Base-by-base conservation (phyloP, 345 rosid genomes). In the Citrus inodora region DNA sequence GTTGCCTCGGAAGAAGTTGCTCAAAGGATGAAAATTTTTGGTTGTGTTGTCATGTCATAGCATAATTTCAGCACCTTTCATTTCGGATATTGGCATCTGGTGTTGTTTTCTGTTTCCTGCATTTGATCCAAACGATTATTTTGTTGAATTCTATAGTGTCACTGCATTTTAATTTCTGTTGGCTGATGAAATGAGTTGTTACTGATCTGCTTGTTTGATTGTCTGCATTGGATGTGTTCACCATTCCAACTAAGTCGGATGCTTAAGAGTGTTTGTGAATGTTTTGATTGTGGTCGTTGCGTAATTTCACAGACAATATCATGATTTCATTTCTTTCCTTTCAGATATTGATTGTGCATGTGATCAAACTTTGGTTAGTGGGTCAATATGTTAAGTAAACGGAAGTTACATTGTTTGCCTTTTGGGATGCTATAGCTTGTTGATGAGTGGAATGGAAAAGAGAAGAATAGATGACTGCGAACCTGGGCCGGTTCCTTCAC, bases 381-480 rank as follows among this genome's bases (percentile, higher is more conserved):
- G 75, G 53, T 81, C 76, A 74, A 67, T 56, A 79, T 92, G 85
- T 70, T 75, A 75, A 55, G 67, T 83, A 83, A 70, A 66, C 16
- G 25, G 30, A 73, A 78, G 60, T 48, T 61, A 32, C 72, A 4
- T 30, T 71, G 51, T 80, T 71, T 30, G 56, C 79, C 62, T 67
- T 58, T 40, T 75, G 76, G 71, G 75, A 48, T 61, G 37, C 63
- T 60, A 22, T 73, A 71, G 67, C 66, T 75, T 79, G 78, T 68
- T 80, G 80, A 84, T 80, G 33, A 51, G 85, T 87, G 73, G 60
- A 81, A 94, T 91, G 99, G 98, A 94, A 74, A 89, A 85, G 82
- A 80, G 86, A 82, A 87, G 46, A 80, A 75, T 71, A 74, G 94
- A 90, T 77, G 95, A 91, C 60, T 77, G 78, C 77, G 99, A 96